Evolutionary conservation across 176 grass and related monocot genomes (phyloP).

Genomic region (Juncus effusus): DNA sequence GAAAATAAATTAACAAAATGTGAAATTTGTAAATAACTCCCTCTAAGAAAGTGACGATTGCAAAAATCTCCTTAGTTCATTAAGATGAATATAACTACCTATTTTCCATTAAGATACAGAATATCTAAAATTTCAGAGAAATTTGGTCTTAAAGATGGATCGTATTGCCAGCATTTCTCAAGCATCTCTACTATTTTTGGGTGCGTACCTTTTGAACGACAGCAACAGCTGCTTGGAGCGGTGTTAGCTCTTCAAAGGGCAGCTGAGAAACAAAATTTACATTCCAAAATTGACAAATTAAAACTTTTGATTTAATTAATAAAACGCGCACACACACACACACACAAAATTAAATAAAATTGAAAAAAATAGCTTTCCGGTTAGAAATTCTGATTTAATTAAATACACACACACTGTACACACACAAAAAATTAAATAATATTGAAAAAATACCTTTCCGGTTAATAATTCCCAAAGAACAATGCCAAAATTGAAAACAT

Average conservation of each 20-base stretch:
- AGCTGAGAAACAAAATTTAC: constrained; percentile 33
- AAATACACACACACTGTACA: background rate
- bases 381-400: background rate
- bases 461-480: constrained; percentile 25
- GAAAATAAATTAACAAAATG: background rate
- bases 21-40: background rate
- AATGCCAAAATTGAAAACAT: constrained; percentile 40
- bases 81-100: constrained; percentile 26
- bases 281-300: background rate
- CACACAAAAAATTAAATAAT: background rate
- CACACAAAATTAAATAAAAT: background rate
- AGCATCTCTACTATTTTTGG: constrained; percentile 48
- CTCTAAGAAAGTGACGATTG: background rate
- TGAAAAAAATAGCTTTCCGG: background rate
- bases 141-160: constrained; percentile 64
- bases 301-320: background rate
- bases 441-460: constrained; percentile 14
- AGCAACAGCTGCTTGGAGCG: constrained; percentile 66
- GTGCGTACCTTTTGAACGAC: constrained; percentile 83
- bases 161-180: constrained; percentile 63
- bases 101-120: constrained; percentile 40
- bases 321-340: background rate
- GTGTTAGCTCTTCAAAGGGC: constrained; percentile 75
- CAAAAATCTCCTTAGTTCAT: too few relatives aligned
- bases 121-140: constrained; percentile 66